Evolutionary conservation across 179 eudicot genomes (phyloP).

Genomic region (Patellifolia procumbens): DNA sequence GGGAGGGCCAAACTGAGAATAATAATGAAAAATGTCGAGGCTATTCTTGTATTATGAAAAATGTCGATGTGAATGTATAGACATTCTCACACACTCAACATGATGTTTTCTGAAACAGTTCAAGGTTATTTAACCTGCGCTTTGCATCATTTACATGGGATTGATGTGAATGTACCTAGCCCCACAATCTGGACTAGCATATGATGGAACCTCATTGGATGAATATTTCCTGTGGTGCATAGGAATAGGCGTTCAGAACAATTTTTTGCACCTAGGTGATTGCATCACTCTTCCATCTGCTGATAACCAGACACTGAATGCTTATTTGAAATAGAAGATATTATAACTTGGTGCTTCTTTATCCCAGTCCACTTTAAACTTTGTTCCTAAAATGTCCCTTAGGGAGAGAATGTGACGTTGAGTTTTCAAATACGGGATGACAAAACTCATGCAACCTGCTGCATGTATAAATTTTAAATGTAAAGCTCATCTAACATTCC

Average conservation of each 20-base stretch:
- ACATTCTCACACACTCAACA: no score
- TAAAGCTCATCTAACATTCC: conserved; percentile 8
- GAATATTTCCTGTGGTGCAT: neutral
- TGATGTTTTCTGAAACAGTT: no score
- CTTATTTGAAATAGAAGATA: no score
- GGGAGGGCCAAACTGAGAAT: no score
- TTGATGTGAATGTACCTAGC: no score
- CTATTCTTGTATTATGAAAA: no score
- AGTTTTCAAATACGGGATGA: neutral
- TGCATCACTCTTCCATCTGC: neutral
- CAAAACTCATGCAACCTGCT: neutral
- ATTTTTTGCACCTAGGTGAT: neutral
- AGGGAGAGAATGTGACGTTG: neutral
- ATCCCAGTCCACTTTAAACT: neutral
- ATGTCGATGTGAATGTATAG: no score
- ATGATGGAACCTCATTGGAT: no score
- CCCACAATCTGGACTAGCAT: no score
- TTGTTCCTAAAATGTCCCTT: neutral
- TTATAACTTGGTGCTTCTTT: neutral
- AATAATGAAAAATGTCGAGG: no score
- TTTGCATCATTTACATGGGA: no score
- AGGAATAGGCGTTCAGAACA: neutral
- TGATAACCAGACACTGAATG: neutral
- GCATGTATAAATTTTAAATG: neutral
- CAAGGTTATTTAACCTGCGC: no score